Evolutionary conservation across 257 asterid species (phyloP), one percentile per base, ranked within the genome.

Genomic region (Coffea eugenioides): DNA sequence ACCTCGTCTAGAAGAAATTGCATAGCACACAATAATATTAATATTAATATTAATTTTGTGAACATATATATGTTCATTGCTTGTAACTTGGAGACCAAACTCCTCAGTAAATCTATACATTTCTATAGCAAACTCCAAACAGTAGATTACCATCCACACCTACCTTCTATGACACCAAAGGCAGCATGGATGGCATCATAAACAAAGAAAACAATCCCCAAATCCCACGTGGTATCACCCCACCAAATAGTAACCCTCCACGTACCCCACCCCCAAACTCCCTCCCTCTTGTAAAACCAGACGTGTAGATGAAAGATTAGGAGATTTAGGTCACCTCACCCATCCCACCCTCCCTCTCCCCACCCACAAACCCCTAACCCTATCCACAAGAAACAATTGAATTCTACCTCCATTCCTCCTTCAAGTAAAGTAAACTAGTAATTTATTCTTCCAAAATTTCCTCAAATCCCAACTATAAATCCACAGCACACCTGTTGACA

Each of bases 251-350:
- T 66, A 10, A 23, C 57, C 25, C 46, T 5, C 77, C 84, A 83
- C 54, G 56, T 82, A 77, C 69, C 81, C 43, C 43, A 39, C 14
- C 5, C 5, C 46, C 61, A 48, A 48, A 3, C 39, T 16, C 61
- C 48, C 76, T 64, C 20, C 20, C 46, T 67, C 61, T 2, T 66
- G 21, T 23, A 83, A 74, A 82, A 51, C 84, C 82, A 87, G 77
- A 75, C 92, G 90, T 92, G 90, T 84, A 31, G 84, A 84, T 79
- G 52, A 84, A 84, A 86, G 82, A 90, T 89, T 89, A 90, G 95
- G 90, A 88, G 83, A 77, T 86, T 79, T 90, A 78, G 89, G 89
- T 83, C 87, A 86, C 89, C 89, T 80, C 34, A 31, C 34, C 34
- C 34, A 31, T 31, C 43, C 43, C 82, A 76, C 85, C 52, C 52